A percentile compares a stretch with the other conserved stretches of the same genome.
These are phyloP conservation scores for Immersiella caudata DNA, from an alignment of 495 filamentous ascomycete genomes.

Conservation along the genomic window DNA sequence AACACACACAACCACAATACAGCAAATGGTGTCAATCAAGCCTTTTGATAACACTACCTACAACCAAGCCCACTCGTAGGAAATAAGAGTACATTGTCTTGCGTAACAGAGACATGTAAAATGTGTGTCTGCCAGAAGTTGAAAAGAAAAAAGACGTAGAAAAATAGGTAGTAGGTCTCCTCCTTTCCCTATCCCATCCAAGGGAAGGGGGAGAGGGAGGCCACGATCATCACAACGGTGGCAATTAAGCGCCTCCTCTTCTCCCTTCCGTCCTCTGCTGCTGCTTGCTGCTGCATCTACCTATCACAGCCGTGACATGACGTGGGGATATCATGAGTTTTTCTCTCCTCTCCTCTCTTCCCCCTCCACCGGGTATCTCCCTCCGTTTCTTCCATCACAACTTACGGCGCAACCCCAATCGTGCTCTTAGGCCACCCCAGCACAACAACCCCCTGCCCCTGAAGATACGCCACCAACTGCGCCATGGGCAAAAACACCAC, in stretches of 20 bases:
- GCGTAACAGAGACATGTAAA: conserved; percentile 5
- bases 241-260: not conserved
- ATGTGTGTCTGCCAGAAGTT: not conserved
- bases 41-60: conserved; percentile 21
- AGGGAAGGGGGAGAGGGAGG: not conserved
- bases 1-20: too few relatives aligned
- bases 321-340: too few relatives aligned
- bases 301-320: too few relatives aligned
- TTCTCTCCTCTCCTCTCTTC: not conserved
- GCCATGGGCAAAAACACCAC: conserved; percentile 28
- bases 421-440: conserved; percentile 7
- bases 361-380: not conserved
- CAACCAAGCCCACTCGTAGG: not conserved
- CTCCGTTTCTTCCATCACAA: not conserved
- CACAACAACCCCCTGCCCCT: conserved; percentile 27
- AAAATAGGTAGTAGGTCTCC: conserved; percentile 10
- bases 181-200: not conserved
- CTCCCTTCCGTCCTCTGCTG: too few relatives aligned
- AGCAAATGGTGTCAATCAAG: conserved; percentile 22
- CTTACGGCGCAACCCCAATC: conserved; percentile 28
- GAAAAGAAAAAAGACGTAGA: not conserved
- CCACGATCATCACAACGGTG: not conserved
- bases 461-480: conserved; percentile 27
- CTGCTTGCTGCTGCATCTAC: too few relatives aligned
- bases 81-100: conserved; percentile 5